Percentiles rank a stretch among this genome's conserved stretches.
Evolutionary conservation across 257 asterid species (phyloP).

Genomic region (Cynanchum wilfordii): DNA sequence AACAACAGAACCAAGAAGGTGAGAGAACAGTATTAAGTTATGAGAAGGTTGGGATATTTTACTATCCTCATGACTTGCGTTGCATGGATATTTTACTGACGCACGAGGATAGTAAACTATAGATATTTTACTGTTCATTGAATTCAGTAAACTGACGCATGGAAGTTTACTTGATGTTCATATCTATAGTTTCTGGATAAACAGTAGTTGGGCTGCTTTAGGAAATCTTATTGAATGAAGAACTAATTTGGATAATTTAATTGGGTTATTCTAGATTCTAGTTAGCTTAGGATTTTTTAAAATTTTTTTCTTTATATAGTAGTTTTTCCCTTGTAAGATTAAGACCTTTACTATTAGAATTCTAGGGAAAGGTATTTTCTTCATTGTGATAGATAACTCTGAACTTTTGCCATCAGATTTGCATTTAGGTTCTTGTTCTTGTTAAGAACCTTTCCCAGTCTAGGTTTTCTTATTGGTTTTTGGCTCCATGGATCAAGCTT

Average conservation of each 20-base stretch:
- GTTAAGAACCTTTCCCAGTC: not conserved
- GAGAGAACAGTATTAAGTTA: constrained; percentile 3
- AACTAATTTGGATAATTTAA: not conserved
- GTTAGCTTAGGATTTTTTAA: not conserved
- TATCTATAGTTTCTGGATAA: not conserved
- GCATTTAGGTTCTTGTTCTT: not conserved
- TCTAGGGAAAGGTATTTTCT: not conserved
- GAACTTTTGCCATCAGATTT: not conserved
- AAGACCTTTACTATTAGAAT: not conserved
- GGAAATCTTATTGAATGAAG: not conserved
- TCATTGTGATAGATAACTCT: not conserved
- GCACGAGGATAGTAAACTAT: too few species aligned
- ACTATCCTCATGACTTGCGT: not conserved
- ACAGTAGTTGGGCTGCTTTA: not conserved
- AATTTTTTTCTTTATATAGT: not conserved
- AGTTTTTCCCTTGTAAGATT: not conserved
- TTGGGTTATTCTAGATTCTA: not conserved
- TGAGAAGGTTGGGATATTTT: not conserved
- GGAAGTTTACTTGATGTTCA: not conserved
- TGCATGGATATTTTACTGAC: not conserved
- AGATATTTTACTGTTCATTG: too few species aligned
- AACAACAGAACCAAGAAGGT: constrained; percentile 33
- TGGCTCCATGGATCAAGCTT: not conserved
- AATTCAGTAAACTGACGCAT: not conserved
- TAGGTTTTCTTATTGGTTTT: not conserved